Percentiles rank a stretch among this genome's conserved stretches.
Conservation (phyloP, 2,329 filamentous ascomycete genomes). For the Colletotrichum abscissum region DNA sequence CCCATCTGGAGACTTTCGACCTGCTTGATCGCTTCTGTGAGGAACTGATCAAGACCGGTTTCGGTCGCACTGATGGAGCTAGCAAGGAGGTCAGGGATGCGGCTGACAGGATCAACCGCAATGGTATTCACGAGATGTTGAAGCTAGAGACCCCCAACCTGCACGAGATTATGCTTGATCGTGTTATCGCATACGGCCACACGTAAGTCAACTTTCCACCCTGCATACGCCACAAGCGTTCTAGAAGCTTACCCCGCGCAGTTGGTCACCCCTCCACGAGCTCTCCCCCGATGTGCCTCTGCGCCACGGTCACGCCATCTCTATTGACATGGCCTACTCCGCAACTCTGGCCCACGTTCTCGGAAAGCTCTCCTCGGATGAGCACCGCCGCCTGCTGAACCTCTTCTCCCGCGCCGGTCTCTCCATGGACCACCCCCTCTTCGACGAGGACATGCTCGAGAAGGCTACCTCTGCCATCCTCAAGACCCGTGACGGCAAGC, state of each 20-base stretch:
- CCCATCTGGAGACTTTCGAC: slow-evolving; percentile 73
- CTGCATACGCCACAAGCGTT: slow-evolving; percentile 20
- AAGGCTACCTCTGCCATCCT: slow-evolving; percentile 76
- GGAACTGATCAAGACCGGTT: slow-evolving; percentile 72
- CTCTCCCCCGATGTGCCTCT: slow-evolving; percentile 75
- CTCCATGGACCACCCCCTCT: slow-evolving; percentile 77
- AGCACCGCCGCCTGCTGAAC: slow-evolving; percentile 71
- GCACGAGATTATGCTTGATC: slow-evolving; percentile 77
- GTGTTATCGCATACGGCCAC: slow-evolving; percentile 80
- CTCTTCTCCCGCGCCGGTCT: slow-evolving; percentile 78
- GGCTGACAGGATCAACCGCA: slow-evolving; percentile 75
- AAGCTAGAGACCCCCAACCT: slow-evolving; percentile 79
- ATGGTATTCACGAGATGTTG: slow-evolving; percentile 78
- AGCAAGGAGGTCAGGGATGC: slow-evolving; percentile 66
- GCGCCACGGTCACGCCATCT: slow-evolving; percentile 79
- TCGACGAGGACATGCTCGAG: slow-evolving; percentile 73
- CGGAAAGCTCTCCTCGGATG: slow-evolving; percentile 68
- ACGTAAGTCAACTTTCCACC: slow-evolving; percentile 56
- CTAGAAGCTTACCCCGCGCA: slow-evolving; percentile 39
- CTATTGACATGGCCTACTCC: slow-evolving; percentile 81
- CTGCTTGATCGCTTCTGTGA: slow-evolving; percentile 77
- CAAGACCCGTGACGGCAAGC: slow-evolving; percentile 75
- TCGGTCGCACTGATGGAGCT: slow-evolving; percentile 70
- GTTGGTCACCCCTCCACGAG: slow-evolving; percentile 79
- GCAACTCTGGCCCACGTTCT: slow-evolving; percentile 74